Base-by-base conservation (phyloP, 768 basidiomycete genomes). In the Calocybe indica region DNA sequence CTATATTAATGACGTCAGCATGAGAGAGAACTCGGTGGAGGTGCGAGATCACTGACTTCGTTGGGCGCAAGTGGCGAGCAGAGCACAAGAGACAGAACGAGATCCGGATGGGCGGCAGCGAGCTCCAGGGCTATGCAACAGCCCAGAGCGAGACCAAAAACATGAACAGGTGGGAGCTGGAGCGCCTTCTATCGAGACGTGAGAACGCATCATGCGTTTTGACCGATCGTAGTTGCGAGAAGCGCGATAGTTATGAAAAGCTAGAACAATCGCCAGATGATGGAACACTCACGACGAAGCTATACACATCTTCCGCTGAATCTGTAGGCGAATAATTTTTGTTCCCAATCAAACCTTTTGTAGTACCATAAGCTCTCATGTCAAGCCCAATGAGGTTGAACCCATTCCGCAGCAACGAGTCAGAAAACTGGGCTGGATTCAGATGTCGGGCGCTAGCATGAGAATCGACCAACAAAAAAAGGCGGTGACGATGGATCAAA, bases 371-470 rank as follows among this genome's bases (percentile, higher is more conserved):
- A 3, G 55, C 53, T 28, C 67, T 64, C 47, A 64, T 55, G 42
- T 72, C 67, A 29, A 70, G 48, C 12, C 61, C 59, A 29, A 72
- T 55, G 12, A 70, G 62, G 52, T 70, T 72, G 52, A 68, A 68
- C 13, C 44, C 38, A 36, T 61, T 58, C n/a, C 70, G 59, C 11
- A 70, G 55, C n/a, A 45, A 52, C 13, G 60, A 58, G 48, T 70
- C 67, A 1, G 60, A 41, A 37, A 71, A 71, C 51, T 71, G 69
- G 37, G 48, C 69, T 69, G 43, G 10, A 34, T 0, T 9, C 11
- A 43, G n/a, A 34, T 13, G 42, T 43, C 35, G 30, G 9, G 9
- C 40, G 40, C 14, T 40, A 40, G 10, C 30, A 9, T 13, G 9
- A 10, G 22, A 22, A 22, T 22, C 22, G 22, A 22, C 22, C 22